Base-by-base conservation (phyloP, 2,329 filamentous ascomycete genomes). In the Botrytis byssoidea region DNA sequence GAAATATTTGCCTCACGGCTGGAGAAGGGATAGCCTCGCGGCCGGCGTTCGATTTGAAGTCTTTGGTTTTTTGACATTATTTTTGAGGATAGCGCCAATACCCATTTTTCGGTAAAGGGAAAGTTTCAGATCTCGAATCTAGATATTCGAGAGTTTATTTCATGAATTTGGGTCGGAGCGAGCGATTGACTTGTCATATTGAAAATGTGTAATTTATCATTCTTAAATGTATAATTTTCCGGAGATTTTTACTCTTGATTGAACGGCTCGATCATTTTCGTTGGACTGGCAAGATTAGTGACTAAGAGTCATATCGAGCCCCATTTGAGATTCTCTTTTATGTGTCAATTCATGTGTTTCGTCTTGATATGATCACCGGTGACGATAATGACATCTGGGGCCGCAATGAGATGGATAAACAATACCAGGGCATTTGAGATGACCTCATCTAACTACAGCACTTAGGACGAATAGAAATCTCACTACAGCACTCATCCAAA, bases 1-100 rank as follows among this genome's bases (percentile, higher is more conserved):
- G 48, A 57, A 48, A 44, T 22, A 70, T 70, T 35, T 73, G 71
- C 71, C 71, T 73, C 71, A 70, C 71, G 71, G 71, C 71, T 67
- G 37, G 71, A 70, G 59, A 63, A 70, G 20, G 63, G 44, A 72
- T 55, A 70, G 71, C 71, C 65, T 73, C 66, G 22, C 71, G 71
- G 71, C 71, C 71, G 71, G 71, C 71, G 66, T 70, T 73, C 20
- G n/a, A 70, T 70, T 55, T 51, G 71, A 46, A 35, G 22, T 37
- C 46, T n/a, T 64, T 64, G 29, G 35, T 18, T 40, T n/a, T 22
- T 64, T 42, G 18, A 64, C 5, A 63, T 64, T 16, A 35, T 70
- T 70, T 73, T 73, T 51, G 65, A 57, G 37, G 40, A 32, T 57
- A 32, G 35, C 46, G 48, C 18, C 46, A 42, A 68, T 57, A 55